Base-by-base conservation (phyloP, 371 early-diverging fungal genomes). In the Cokeromyces recurvatus region DNA sequence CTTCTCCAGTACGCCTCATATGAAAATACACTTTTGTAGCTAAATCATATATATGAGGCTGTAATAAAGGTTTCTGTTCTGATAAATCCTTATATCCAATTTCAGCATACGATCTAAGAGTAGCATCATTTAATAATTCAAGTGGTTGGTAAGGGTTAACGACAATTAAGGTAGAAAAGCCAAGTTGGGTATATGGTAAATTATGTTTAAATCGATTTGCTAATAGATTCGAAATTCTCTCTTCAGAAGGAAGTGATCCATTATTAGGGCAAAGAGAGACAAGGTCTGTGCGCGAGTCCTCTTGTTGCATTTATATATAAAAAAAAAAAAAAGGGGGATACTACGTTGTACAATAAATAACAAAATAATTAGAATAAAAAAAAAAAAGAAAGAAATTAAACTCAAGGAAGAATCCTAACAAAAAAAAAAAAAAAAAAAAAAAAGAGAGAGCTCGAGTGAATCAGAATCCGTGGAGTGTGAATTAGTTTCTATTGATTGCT, bases 1-100 rank as follows among this genome's bases (percentile, higher is more conserved):
- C 93, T 78, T 76, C 86, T 38, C 77, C 89, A 48, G 86, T 82
- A 74, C 75, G 82, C 66, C 83, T 83, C 87, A 71, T 86, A 79
- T 72, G 88, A 54, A 75, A 78, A 54, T 86, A 86, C 0, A 84
- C 74, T 32, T 56, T 65, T 17, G 79, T 74, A 7, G 82, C 77
- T 31, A 81, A 50, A 21, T 80, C 77, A 51, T 73, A 79, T 27
- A 78, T 60, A 46, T 82, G 82, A 16, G 76, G 75, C 19, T 68
- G 62, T 25, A 68, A 40, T 20, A 32, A 34, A 14, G 43, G 53
- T 16, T 52, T 58, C 17, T 51, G 34, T 16, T 48, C 62, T 36
- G 61, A 47, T 9, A 64, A 24, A 53, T 69, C 57, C 31, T 50
- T 56, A 43, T 78, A 78, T 38, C 74, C 66, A 31, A 41, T 52